These are phyloP conservation scores for Candida sojae DNA, from an alignment of 1,139 yeast species.

Conservation along the genomic window DNA sequence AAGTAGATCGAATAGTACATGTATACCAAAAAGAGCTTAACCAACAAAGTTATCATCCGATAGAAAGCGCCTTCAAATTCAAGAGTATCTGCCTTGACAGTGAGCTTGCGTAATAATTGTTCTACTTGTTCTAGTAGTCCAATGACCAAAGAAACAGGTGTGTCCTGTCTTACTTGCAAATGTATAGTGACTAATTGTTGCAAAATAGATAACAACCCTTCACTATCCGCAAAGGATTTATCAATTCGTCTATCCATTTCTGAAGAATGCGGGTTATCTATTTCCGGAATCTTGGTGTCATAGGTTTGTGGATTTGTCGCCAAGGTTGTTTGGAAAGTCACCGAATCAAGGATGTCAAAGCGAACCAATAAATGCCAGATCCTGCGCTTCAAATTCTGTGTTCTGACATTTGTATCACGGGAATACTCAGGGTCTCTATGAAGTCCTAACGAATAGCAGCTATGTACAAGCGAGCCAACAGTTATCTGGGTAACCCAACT, in stretches of 20 bases:
- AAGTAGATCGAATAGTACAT: slow-evolving; percentile 23
- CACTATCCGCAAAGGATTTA: slow-evolving; percentile 14
- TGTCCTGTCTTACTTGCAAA: neutral
- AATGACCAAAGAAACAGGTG: neutral
- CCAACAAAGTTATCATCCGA: slow-evolving; percentile 7
- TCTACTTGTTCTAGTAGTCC: neutral
- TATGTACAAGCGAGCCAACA: slow-evolving; percentile 44
- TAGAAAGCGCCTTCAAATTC: slow-evolving; percentile 6
- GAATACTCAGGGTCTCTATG: slow-evolving; percentile 51
- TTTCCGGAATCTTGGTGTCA: slow-evolving; percentile 26
- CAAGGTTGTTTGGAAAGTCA: slow-evolving; percentile 14
- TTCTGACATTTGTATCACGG: slow-evolving; percentile 15
- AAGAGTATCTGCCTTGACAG: neutral
- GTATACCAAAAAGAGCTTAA: slow-evolving; percentile 20
- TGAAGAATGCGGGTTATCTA: slow-evolving; percentile 16
- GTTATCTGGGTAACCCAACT: slow-evolving; percentile 18
- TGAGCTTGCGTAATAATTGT: neutral
- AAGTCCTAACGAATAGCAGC: slow-evolving; percentile 52
- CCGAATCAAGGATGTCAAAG: slow-evolving; percentile 20
- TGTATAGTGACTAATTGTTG: slow-evolving; percentile 7
- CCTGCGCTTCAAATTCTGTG: slow-evolving; percentile 43
- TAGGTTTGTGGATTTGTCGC: slow-evolving; percentile 14
- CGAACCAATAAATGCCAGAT: slow-evolving; percentile 35
- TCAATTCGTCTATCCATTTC: slow-evolving; percentile 22
- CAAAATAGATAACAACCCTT: slow-evolving; percentile 7